Base-by-base conservation (phyloP, 2,329 filamentous ascomycete species). In the Dendryphion nanum region DNA sequence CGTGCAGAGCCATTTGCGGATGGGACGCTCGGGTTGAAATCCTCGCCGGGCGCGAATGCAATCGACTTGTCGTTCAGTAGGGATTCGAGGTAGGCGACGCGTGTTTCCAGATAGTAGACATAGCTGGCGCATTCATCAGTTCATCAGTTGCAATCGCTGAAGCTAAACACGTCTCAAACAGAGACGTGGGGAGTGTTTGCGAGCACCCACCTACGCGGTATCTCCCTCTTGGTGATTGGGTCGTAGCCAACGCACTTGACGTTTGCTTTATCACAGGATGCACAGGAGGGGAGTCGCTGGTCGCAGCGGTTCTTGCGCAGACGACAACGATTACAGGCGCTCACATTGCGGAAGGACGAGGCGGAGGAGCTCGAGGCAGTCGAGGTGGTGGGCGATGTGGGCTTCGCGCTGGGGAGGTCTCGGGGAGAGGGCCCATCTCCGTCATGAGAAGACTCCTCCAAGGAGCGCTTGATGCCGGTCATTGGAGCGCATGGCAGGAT, bases 171-270 rank as follows among this genome's bases (percentile, higher is more conserved):
- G 23, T 8, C 8, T 26, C 23, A 26, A 26, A 26, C 23, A 26
- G n/a, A n/a, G 8, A n/a, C n/a, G n/a, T n/a, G n/a, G n/a, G n/a
- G n/a, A n/a, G n/a, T n/a, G n/a, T n/a, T n/a, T n/a, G n/a, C n/a
- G n/a, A n/a, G 14, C 35, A 64, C 67, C 53, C 52, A 74, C 72
- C 79, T 83, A 67, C 90, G 80, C 34, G 91, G 91, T 41, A 97
- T 95, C 69, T 96, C 89, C 60, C 87, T 83, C 75, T 96, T 96
- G 17, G 89, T 95, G 59, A 96, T 95, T 21, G 91, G 90, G 63
- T 97, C 91, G 66, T 95, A 96, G 46, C 91, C 91, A 35, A 96
- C 89, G 64, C 93, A 97, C 50, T 86, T 84, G 31, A 94, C 87
- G 41, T 80, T 79, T n/a, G 87, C 90, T 71, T 96, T 96, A 64